Evolutionary conservation across 768 basidiomycete species (phyloP), one percentile per base, ranked within the genome.

Genomic region (Dioszegia crocea): DNA sequence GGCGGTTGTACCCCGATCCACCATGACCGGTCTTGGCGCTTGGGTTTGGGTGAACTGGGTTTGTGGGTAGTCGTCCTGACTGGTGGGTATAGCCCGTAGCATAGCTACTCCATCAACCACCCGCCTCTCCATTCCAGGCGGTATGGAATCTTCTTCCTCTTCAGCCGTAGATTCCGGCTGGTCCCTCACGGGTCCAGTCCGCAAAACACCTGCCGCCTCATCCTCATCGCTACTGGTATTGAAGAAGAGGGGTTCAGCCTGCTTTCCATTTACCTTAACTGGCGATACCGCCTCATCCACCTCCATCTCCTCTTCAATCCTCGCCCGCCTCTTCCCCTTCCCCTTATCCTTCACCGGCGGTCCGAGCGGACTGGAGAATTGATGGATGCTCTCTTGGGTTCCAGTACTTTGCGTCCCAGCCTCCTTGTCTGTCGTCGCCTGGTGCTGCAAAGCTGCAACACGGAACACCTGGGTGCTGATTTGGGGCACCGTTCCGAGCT

Each of bases 21-120:
- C 29, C 48, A 50, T 50, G 4, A 4, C 48, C 27, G 29, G 48
- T 27, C 17, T 29, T 14, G 29, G 30, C 26, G 17, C 27, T 38
- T 30, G 33, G 48, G 21, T 33, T 33, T 33, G 8, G 33, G 33
- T 6, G 14, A 14, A 6, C 33, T 33, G 33, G 14, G 33, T 33
- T 33, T 33, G 8, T 14, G 14, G 33, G 8, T 14, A 6, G 33
- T 33, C 33, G 5, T 49, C 30, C 10, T 27, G 19, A 12, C n/a
- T 26, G n/a, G 48, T 26, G 1, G 11, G 41, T 23, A 53, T 27
- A 8, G 45, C 54, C 21, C 24, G 30, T 36, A 38, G 39, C 4
- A 57, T 56, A 27, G 46, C 50, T 11, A 57, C 61, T n/a, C 56
- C 61, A 53, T 58, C 56, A 4, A 62, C 43, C n/a, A 54, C 36